phyloP scores from a whole-genome alignment of 2,329 filamentous ascomycete genomes.

The Pleoardoris graminearum region DNA sequence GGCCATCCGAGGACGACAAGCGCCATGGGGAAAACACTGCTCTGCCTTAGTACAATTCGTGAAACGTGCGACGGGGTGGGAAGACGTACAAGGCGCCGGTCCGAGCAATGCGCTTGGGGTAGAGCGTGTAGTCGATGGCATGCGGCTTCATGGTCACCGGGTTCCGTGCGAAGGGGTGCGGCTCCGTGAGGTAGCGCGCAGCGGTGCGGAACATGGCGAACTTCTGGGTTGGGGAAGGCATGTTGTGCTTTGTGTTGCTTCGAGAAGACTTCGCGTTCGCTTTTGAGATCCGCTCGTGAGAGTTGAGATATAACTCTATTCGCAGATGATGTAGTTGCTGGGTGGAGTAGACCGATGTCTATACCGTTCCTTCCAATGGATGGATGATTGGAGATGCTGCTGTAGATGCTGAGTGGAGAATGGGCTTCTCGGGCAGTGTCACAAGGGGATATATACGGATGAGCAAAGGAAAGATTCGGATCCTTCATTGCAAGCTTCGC shows the following conservation, averaged over 20 bases:
- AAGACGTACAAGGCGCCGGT: constrained; percentile 34
- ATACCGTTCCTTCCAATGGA: not conserved
- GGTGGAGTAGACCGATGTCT: constrained; percentile 13
- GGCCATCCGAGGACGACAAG: constrained; percentile 40
- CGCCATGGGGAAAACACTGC: constrained; percentile 36
- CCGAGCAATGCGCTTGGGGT: constrained; percentile 25
- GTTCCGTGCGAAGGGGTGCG: constrained; percentile 42
- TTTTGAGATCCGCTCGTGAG: not conserved
- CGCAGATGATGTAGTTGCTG: not conserved
- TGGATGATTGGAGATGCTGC: constrained; percentile 12
- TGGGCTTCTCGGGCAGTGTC: not conserved
- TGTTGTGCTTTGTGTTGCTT: constrained; percentile 13
- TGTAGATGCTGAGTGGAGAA: constrained; percentile 8
- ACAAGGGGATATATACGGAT: constrained; percentile 5
- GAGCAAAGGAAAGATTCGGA: not conserved
- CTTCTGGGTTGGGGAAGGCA: constrained; percentile 38
- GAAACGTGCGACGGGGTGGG: not conserved
- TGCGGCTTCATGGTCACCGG: constrained; percentile 31
- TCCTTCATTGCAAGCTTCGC: too few relatives aligned
- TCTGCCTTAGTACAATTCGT: constrained; percentile 6
- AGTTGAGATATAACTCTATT: not conserved
- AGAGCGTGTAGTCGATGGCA: constrained; percentile 26
- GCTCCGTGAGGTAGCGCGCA: constrained; percentile 39
- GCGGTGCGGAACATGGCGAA: constrained; percentile 38
- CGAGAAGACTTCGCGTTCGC: not conserved